Conservation (phyloP, 2,329 filamentous ascomycete species). For the Ambrosiella xylebori region DNA sequence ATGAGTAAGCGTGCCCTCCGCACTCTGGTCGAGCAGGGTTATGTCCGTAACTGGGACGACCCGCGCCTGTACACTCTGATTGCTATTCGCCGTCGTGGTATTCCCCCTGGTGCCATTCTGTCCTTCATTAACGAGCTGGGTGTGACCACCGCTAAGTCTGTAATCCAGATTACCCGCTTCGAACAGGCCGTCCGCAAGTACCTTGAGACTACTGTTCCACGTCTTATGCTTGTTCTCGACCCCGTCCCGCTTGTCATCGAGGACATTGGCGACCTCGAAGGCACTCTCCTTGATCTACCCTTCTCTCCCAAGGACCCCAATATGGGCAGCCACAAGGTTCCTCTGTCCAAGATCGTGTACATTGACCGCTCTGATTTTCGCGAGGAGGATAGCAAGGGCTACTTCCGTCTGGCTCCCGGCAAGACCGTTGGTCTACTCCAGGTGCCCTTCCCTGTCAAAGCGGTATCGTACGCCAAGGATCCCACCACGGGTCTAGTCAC, state of each 20-base stretch:
- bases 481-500: constrained; percentile 44
- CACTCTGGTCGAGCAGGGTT: constrained; percentile 58
- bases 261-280: constrained; percentile 52
- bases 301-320: constrained; percentile 68
- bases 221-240: constrained; percentile 77
- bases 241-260: constrained; percentile 71
- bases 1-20: constrained; percentile 73
- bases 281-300: constrained; percentile 46
- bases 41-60: constrained; percentile 80
- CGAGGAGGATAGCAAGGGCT: constrained; percentile 55
- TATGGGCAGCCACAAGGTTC: constrained; percentile 42
- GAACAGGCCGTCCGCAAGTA: constrained; percentile 74
- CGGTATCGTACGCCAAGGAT: constrained; percentile 53
- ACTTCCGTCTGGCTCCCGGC: constrained; percentile 64
- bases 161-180: constrained; percentile 68
- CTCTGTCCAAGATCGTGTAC: constrained; percentile 62
- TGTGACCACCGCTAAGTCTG: constrained; percentile 64
- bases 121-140: constrained; percentile 84
- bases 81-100: constrained; percentile 63
- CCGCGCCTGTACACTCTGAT: constrained; percentile 79
- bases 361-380: constrained; percentile 73
- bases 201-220: constrained; percentile 72
- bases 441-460: constrained; percentile 52
- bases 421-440: constrained; percentile 62
- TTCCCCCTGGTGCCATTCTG: constrained; percentile 75